Base-by-base conservation (phyloP, 2,329 filamentous ascomycete genomes). In the Fusarium decemcellulare region DNA sequence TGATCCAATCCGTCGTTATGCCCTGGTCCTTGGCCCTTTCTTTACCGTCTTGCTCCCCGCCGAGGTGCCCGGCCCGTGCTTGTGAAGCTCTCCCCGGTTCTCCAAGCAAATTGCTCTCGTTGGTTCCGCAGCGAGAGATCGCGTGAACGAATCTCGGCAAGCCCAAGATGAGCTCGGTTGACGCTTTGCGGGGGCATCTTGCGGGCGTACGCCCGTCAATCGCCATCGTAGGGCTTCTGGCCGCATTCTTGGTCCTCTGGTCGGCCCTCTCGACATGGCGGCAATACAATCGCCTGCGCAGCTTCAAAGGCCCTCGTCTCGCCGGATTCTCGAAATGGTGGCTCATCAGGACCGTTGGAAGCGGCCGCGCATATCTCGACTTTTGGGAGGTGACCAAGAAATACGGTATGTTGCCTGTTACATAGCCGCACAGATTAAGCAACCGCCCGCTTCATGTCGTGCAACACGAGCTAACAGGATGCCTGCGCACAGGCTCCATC, bases 241-340 rank as follows among this genome's bases (percentile, higher is more conserved):
- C 32, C 6, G 16, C 40, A 14, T 43, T 54, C 36, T 15, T 70
- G 18, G 29, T 63, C 6, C 14, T 67, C 5, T 75, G 63, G 68
- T 71, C 47, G 1, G 48, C 58, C 6, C 18, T 64, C 8, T 74
- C 74, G 4, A 72, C 63, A 9, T 69, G 71, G 36, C 60, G 58
- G 6, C 72, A 78, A 23, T 83, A 81, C 68, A 72, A 62, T 30
- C 78, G 81, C 29, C 77, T 85, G 8, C 76, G 80, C 11, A 78
- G 82, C 61, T 75, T 84, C 57, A 77, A 77, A 7, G 83, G 83
- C 0, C 83, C 83, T 6, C 68, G 68, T 15, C 51, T 75, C 4
- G 80, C 81, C 2, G 76, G 68, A 0, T 77, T 84, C 36, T 82
- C 82, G 0, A 81, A 81, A 55, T 72, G 79, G 66, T 85, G 81